Percentiles rank a stretch among this genome's conserved stretches.
Evolutionary conservation across 148 eudicot species (phyloP).

Genomic region (Amaranthus palmeri): DNA sequence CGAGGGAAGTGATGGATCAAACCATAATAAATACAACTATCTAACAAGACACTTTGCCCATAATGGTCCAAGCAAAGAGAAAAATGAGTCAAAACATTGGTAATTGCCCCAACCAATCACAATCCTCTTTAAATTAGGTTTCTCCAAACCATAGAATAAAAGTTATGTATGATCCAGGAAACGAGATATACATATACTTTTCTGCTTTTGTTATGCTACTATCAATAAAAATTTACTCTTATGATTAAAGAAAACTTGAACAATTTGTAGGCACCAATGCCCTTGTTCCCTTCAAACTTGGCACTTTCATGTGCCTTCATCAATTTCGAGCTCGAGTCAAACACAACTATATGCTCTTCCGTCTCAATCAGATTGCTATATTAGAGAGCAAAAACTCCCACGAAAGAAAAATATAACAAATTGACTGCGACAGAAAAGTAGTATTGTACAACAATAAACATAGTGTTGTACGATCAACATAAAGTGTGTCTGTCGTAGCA

Average conservation of each 20-base stretch:
- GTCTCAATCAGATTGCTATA: no score
- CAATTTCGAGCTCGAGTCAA: conserved; percentile 16
- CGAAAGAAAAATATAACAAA: no score
- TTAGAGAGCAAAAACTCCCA: no score
- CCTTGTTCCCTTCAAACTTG: conserved; percentile 21
- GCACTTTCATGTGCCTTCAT: conserved; percentile 28
- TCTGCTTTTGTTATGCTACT: conserved; percentile 1
- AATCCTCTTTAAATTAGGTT: not conserved
- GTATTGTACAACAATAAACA: no score
- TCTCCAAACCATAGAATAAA: conserved; percentile 1
- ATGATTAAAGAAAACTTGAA: not conserved
- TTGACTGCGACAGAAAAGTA: no score
- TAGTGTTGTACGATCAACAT: no score
- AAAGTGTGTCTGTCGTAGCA: no score
- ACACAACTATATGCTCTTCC: no score
- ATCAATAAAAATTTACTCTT: not conserved
- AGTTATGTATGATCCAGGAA: conserved; percentile 5
- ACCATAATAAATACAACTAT: not conserved
- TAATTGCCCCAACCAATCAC: conserved; percentile 16
- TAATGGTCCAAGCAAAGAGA: conserved; percentile 12
- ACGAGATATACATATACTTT: conserved; percentile 14
- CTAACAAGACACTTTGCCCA: not conserved
- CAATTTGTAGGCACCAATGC: conserved; percentile 21
- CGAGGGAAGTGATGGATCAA: not conserved
- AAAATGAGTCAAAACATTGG: conserved; percentile 28